These are phyloP conservation scores for Guadua angustifolia DNA, from an alignment of 176 grass and related monocot species.

Conservation along the genomic window DNA sequence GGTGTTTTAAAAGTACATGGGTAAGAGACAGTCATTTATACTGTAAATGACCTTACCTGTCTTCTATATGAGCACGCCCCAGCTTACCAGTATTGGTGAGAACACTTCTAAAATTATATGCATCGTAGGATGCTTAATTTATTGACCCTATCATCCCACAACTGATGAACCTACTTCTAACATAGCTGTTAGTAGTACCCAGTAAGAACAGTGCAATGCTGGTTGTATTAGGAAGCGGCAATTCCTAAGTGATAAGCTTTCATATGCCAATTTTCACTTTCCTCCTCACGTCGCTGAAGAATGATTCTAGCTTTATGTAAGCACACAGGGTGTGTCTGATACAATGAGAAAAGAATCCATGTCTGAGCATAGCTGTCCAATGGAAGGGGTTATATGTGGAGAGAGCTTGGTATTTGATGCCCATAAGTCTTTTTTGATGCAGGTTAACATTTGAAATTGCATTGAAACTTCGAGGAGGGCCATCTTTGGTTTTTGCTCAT, in stretches of 20 bases:
- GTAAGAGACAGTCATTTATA: background rate
- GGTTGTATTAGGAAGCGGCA: constrained; percentile 1
- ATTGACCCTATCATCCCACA: background rate
- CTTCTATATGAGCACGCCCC: background rate
- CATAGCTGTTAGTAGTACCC: background rate
- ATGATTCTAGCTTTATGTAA: constrained; percentile 17
- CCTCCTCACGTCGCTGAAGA: background rate
- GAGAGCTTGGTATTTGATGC: constrained; percentile 36
- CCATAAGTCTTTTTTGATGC: constrained; percentile 39
- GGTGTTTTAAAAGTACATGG: constrained; percentile 31
- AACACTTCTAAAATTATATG: constrained; percentile 26
- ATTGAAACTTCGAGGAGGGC: constrained; percentile 85
- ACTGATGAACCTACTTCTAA: background rate
- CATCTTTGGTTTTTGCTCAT: constrained; percentile 96
- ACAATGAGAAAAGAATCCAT: background rate
- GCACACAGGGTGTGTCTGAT: background rate
- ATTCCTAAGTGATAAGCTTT: constrained; percentile 33
- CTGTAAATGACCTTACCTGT: background rate
- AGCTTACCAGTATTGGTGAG: background rate
- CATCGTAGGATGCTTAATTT: background rate
- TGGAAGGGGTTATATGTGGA: constrained; percentile 1
- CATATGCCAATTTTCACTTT: background rate
- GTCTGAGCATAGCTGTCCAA: background rate
- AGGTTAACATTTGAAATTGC: constrained; percentile 95
- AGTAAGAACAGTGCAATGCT: background rate